Conservation (phyloP, 1,139 yeast genomes). For the Arxiozyma bovina region DNA sequence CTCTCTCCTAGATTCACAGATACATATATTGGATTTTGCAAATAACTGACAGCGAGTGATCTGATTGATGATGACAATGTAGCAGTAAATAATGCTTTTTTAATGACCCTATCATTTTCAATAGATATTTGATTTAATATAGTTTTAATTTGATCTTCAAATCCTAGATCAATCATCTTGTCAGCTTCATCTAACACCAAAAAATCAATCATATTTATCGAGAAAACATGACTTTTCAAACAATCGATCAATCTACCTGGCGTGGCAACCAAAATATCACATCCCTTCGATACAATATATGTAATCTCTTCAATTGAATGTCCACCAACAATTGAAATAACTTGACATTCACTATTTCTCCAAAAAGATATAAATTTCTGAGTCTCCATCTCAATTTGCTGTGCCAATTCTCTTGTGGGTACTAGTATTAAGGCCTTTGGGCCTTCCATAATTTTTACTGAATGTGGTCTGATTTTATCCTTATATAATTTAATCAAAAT, state of each 20-base stretch:
- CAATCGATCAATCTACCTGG: slow-evolving; percentile 87
- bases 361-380: slow-evolving; percentile 39
- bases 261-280: slow-evolving; percentile 81
- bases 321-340: slow-evolving; percentile 80
- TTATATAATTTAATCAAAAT: slow-evolving; percentile 50
- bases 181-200: slow-evolving; percentile 90
- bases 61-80: slow-evolving; percentile 77
- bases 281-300: slow-evolving; percentile 51
- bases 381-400: slow-evolving; percentile 68
- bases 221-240: slow-evolving; percentile 55
- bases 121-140: slow-evolving; percentile 36
- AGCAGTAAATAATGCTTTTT: slow-evolving; percentile 77
- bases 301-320: slow-evolving; percentile 73
- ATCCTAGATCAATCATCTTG: slow-evolving; percentile 90
- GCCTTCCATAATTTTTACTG: slow-evolving; percentile 42
- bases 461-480: slow-evolving; percentile 32
- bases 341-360: slow-evolving; percentile 35
- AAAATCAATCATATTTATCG: slow-evolving; percentile 53
- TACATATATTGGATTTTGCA: slow-evolving; percentile 53
- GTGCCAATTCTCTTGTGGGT: slow-evolving; percentile 90
- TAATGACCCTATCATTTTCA: slow-evolving; percentile 29
- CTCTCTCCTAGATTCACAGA: slow-evolving; percentile 57
- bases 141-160: slow-evolving; percentile 65
- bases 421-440: slow-evolving; percentile 65
- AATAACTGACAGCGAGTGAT: slow-evolving; percentile 51